phyloP scores from a whole-genome alignment of 202 grass and related monocot species.

The Musa balbisiana region DNA sequence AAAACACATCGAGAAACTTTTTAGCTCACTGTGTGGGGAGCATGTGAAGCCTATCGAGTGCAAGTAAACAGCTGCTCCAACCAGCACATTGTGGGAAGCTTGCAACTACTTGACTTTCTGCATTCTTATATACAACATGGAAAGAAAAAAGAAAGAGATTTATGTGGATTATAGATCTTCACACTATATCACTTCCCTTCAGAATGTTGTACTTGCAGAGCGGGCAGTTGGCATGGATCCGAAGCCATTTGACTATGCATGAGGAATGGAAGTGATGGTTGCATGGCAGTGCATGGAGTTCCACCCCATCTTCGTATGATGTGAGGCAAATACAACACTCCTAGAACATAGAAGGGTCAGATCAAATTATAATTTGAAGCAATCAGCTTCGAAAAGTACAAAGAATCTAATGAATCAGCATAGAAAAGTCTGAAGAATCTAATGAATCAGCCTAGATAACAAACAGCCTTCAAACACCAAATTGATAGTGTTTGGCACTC shows the following conservation, averaged over 20 bases:
- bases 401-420: background rate
- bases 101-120: too few relatives aligned
- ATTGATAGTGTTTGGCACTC: background rate
- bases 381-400: background rate
- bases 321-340: conserved; percentile 15
- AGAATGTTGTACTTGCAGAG: conserved; percentile 25
- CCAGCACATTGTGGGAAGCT: too few relatives aligned
- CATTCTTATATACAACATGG: too few relatives aligned
- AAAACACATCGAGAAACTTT: too few relatives aligned
- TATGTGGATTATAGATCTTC: background rate
- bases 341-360: background rate
- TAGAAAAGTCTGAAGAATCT: background rate
- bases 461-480: background rate
- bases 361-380: background rate
- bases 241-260: conserved; percentile 15
- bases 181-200: background rate
- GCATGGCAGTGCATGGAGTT: conserved; percentile 14
- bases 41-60: too few relatives aligned
- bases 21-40: too few relatives aligned
- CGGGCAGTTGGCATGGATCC: conserved; percentile 10
- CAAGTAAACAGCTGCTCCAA: too few relatives aligned
- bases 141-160: too few relatives aligned
- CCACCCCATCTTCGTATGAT: conserved; percentile 8
- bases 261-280: conserved; percentile 21
- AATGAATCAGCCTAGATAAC: background rate